A percentile compares a stretch with the other conserved stretches of the same genome.
Conservation (phyloP, 371 early-diverging fungal genomes). For the Mortierella sp. region DNA sequence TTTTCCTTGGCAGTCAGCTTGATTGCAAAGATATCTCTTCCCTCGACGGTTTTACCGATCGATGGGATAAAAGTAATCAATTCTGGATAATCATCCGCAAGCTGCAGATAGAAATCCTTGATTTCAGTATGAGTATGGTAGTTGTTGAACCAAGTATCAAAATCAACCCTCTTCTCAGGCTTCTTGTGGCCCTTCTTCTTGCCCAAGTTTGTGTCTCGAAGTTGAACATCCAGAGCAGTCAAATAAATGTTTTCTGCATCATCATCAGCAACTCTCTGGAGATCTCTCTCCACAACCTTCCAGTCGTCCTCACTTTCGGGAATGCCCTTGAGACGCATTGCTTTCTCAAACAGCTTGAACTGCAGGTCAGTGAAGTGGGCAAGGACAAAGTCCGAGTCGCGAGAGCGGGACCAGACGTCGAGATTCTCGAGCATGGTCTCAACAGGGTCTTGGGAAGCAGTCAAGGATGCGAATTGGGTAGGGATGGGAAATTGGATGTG, state of each 20-base stretch:
- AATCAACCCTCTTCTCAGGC: constrained; percentile 28
- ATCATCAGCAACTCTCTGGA: constrained; percentile 30
- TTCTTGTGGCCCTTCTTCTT: constrained; percentile 17
- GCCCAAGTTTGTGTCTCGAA: neutral
- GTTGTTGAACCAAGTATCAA: constrained; percentile 61
- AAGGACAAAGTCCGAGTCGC: constrained; percentile 33
- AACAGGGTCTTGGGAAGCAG: constrained; percentile 12
- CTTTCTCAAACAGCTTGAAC: constrained; percentile 26
- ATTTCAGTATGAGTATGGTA: constrained; percentile 65
- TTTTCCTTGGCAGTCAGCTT: constrained; percentile 55
- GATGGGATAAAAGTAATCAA: constrained; percentile 58
- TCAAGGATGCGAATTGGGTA: constrained; percentile 5
- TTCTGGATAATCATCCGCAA: constrained; percentile 59
- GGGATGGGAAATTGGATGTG: constrained; percentile 33
- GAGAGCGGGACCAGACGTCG: constrained; percentile 52
- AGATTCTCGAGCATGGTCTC: constrained; percentile 40
- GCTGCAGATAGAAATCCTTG: constrained; percentile 55
- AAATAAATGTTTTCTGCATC: constrained; percentile 40
- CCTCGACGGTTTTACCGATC: constrained; percentile 66
- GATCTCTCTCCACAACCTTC: constrained; percentile 44
- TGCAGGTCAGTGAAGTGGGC: constrained; percentile 45
- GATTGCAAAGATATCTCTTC: constrained; percentile 66
- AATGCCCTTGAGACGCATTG: constrained; percentile 21
- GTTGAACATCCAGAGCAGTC: constrained; percentile 14
- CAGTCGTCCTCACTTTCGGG: constrained; percentile 35